phyloP scores from a whole-genome alignment of 148 eudicot genomes.

The Selenicereus undatus region DNA sequence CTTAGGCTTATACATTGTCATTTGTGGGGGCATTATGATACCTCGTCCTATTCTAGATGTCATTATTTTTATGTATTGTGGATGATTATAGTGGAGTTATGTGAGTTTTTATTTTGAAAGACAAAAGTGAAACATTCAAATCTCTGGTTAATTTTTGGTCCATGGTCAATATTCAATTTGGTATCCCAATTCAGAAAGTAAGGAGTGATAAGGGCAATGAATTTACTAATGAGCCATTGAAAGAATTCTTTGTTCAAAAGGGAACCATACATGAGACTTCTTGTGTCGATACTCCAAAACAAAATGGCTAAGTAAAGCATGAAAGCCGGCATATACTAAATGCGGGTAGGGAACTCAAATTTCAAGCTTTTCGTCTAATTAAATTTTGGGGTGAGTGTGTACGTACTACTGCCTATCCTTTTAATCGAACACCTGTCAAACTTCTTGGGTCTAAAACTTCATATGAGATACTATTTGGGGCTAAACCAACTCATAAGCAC shows the following conservation, averaged over 20 bases:
- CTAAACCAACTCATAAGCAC: background rate
- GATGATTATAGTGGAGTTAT: too few relatives aligned
- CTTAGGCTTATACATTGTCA: too few relatives aligned
- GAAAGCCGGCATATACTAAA: background rate
- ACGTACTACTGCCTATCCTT: background rate
- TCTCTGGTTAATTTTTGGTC: too few relatives aligned
- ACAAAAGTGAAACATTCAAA: too few relatives aligned
- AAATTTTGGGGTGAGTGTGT: background rate
- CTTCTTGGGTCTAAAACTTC: background rate
- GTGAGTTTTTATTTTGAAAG: too few relatives aligned
- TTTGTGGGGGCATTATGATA: too few relatives aligned
- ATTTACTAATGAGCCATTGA: background rate
- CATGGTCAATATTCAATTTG: too few relatives aligned
- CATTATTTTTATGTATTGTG: too few relatives aligned
- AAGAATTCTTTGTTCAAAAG: too few relatives aligned
- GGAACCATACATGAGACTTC: background rate
- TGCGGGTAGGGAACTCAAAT: background rate
- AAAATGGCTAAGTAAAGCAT: too few relatives aligned
- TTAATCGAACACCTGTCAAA: background rate
- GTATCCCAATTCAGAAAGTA: background rate
- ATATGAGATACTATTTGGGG: background rate
- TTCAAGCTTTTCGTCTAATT: too few relatives aligned
- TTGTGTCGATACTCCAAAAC: background rate
- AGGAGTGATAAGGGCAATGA: background rate
- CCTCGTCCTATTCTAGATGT: too few relatives aligned